Evolutionary conservation across 495 filamentous ascomycete species (phyloP).

Genomic region (Aspergillus leporis): DNA sequence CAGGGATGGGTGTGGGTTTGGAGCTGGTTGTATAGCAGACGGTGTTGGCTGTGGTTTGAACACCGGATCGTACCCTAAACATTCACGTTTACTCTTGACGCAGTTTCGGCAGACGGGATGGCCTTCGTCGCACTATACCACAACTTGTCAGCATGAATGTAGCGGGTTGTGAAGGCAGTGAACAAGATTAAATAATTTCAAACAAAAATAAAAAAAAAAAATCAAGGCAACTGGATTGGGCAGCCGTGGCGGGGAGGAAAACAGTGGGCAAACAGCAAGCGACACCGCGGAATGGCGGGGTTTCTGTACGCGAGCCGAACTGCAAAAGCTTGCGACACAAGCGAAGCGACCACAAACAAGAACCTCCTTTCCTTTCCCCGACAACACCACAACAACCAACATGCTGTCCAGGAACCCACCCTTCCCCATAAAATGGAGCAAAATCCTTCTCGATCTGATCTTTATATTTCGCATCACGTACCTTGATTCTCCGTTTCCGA

Average conservation of each 20-base stretch:
- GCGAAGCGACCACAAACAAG: conserved; percentile 33
- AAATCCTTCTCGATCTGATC: not conserved
- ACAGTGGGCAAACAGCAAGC: conserved; percentile 24
- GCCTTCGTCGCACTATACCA: conserved; percentile 84
- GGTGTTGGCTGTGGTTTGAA: conserved; percentile 85
- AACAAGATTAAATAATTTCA: conserved; percentile 21
- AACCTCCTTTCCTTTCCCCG: conserved; percentile 16
- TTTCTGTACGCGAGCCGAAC: conserved; percentile 27
- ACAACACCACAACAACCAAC: conserved; percentile 12
- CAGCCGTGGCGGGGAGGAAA: conserved; percentile 12
- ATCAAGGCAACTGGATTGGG: not conserved
- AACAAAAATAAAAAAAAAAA: conserved; percentile 24
- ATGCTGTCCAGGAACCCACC: too few species aligned
- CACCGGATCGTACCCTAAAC: conserved; percentile 95
- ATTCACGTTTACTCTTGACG: conserved; percentile 97
- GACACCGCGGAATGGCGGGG: conserved; percentile 38
- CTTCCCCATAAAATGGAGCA: not conserved
- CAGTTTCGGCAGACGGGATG: conserved; percentile 96
- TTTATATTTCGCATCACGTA: conserved; percentile 49
- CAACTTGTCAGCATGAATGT: conserved; percentile 15
- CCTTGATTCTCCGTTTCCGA: conserved; percentile 97
- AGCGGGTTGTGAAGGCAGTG: conserved; percentile 13
- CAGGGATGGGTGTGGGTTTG: conserved; percentile 51
- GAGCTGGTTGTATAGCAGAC: conserved; percentile 75
- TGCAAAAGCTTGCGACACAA: conserved; percentile 41